phyloP scores from a whole-genome alignment of 805 yeast genomes.

The Kodamaea jinghongensis region DNA sequence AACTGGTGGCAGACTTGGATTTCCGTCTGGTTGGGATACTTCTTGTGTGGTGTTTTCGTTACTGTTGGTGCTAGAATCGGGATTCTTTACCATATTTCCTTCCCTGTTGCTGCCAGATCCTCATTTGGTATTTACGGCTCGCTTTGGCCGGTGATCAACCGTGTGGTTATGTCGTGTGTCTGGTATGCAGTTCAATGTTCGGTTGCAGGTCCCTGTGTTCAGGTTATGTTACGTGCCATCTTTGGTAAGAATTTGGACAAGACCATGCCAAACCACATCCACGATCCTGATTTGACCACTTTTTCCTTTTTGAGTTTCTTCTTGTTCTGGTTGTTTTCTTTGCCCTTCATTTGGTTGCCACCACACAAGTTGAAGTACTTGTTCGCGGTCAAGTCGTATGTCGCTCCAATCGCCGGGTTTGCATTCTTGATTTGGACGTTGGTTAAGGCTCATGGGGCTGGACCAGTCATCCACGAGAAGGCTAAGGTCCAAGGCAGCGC shows the following conservation, averaged over 20 bases:
- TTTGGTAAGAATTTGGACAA: conserved; percentile 60
- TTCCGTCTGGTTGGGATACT: conserved; percentile 83
- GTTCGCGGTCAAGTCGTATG: conserved; percentile 75
- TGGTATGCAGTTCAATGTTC: conserved; percentile 90
- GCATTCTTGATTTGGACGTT: conserved; percentile 83
- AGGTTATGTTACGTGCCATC: conserved; percentile 71
- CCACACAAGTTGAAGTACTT: conserved; percentile 82
- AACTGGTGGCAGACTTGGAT: conserved; percentile 93
- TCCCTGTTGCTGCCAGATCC: conserved; percentile 79
- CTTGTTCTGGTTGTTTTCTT: conserved; percentile 73
- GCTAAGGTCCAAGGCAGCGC: conserved; percentile 51
- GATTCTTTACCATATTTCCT: conserved; percentile 73
- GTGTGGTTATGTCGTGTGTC: conserved; percentile 82
- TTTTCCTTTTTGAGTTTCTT: conserved; percentile 74
- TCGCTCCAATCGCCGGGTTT: conserved; percentile 81
- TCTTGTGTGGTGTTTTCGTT: conserved; percentile 66
- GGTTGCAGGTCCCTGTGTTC: conserved; percentile 79
- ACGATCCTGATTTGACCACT: conserved; percentile 61
- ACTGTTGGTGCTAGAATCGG: conserved; percentile 76
- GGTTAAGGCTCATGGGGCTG: conserved; percentile 75
- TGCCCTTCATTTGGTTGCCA: conserved; percentile 78
- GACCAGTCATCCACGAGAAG: conserved; percentile 61
- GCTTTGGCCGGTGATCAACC: conserved; percentile 82
- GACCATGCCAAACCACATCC: conserved; percentile 62
- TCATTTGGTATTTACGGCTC: conserved; percentile 88